Evolutionary conservation across 768 basidiomycete genomes (phyloP).

Genomic region (Collybiopsis luxurians): DNA sequence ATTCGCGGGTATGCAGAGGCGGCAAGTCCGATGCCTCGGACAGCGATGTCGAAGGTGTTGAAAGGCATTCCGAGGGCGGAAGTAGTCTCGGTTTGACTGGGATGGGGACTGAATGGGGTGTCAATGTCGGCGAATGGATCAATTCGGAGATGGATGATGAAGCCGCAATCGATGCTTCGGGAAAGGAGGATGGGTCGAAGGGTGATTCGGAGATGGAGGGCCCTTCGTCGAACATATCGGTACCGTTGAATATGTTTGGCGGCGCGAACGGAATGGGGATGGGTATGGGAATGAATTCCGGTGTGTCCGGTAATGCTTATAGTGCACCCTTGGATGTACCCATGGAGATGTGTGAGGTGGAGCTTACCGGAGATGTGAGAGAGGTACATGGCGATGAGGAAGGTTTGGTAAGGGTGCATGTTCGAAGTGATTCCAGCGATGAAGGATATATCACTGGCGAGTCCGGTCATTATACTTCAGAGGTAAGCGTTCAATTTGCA

Average conservation of each 20-base stretch:
- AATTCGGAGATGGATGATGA: constrained; percentile 26
- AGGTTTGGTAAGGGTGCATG: constrained; percentile 37
- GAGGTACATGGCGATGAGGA: constrained; percentile 60
- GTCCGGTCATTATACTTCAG: background rate
- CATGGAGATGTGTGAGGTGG: constrained; percentile 50
- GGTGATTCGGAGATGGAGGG: background rate
- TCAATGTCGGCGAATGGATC: constrained; percentile 15
- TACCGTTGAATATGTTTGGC: constrained; percentile 27
- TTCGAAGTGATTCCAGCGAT: constrained; percentile 2
- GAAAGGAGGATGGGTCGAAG: background rate
- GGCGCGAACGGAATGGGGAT: constrained; percentile 19
- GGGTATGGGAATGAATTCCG: constrained; percentile 21
- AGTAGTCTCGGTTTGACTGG: background rate
- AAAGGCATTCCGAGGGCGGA: background rate
- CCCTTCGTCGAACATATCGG: constrained; percentile 1
- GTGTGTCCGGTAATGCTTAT: background rate
- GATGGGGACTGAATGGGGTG: constrained; percentile 7
- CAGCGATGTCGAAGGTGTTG: constrained; percentile 15
- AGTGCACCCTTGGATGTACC: constrained; percentile 33
- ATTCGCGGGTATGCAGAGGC: constrained; percentile 71
- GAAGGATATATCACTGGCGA: background rate
- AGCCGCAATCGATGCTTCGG: constrained; percentile 23
- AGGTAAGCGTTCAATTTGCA: background rate
- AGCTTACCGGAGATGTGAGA: constrained; percentile 52
- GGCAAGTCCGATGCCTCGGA: constrained; percentile 25